phyloP scores from a whole-genome alignment of 2,329 filamentous ascomycete species.

The Botrytis paeoniae region DNA sequence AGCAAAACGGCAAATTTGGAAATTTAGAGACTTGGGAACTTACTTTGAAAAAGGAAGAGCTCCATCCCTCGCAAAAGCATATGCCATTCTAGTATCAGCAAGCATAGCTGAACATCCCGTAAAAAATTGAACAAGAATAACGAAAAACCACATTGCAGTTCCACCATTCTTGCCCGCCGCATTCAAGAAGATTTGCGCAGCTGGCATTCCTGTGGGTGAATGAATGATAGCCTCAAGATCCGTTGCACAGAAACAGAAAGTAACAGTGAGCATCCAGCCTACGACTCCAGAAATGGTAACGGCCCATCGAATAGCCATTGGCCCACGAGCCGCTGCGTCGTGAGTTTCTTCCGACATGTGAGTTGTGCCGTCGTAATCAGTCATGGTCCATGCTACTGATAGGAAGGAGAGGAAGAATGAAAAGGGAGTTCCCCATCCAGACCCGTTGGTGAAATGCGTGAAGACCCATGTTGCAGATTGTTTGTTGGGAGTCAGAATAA shows the following conservation, averaged over 20 bases:
- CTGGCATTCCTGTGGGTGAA: constrained; percentile 58
- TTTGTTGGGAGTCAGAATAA: constrained; percentile 57
- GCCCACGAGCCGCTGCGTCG: constrained; percentile 58
- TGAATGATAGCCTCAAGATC: constrained; percentile 55
- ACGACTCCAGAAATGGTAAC: constrained; percentile 58
- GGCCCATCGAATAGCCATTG: constrained; percentile 56
- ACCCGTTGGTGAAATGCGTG: constrained; percentile 57
- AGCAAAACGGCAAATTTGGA: neutral
- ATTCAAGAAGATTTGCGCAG: constrained; percentile 58
- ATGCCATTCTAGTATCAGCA: constrained; percentile 61
- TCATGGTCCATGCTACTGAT: constrained; percentile 63
- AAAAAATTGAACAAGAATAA: constrained; percentile 63
- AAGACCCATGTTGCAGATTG: constrained; percentile 60
- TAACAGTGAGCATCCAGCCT: constrained; percentile 62
- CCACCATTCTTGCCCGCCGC: constrained; percentile 56
- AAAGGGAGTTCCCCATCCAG: constrained; percentile 58
- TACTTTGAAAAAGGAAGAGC: constrained; percentile 60
- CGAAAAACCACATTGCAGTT: constrained; percentile 58
- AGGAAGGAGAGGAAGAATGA: constrained; percentile 59
- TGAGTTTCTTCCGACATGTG: constrained; percentile 68
- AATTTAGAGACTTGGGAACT: neutral
- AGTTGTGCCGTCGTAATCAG: constrained; percentile 64
- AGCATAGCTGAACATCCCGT: constrained; percentile 61
- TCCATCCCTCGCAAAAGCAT: constrained; percentile 58
- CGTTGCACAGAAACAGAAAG: constrained; percentile 59